Percentiles rank a stretch among this genome's conserved stretches.
Evolutionary conservation across 164 flowering plant genomes (phyloP).

Genomic region (Cinnamomum micranthum): DNA sequence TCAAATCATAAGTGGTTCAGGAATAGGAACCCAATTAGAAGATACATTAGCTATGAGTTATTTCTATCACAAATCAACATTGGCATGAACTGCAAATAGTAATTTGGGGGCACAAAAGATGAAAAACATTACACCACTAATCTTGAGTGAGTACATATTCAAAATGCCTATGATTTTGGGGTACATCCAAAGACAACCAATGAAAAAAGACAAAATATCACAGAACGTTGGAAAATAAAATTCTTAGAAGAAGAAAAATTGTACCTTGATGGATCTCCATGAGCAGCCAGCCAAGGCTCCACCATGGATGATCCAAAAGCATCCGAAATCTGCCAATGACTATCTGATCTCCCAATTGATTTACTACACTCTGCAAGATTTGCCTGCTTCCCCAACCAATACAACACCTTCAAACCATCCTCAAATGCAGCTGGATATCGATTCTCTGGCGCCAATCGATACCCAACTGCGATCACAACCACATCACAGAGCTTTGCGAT

Average conservation of each 20-base stretch:
- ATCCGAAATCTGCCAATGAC: constrained; percentile 55
- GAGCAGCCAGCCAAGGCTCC: constrained; percentile 98
- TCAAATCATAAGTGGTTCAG: not conserved
- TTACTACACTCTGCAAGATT: constrained; percentile 64
- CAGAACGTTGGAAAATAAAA: not conserved
- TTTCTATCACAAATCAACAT: not conserved
- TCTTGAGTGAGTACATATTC: no score
- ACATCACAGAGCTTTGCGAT: constrained; percentile 75
- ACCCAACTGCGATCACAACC: constrained; percentile 77
- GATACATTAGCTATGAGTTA: no score
- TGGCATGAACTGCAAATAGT: not conserved
- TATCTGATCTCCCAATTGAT: constrained; percentile 56
- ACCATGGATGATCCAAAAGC: constrained; percentile 89
- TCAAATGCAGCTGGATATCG: constrained; percentile 77
- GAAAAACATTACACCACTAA: no score
- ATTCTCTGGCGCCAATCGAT: constrained; percentile 78
- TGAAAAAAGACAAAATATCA: not conserved
- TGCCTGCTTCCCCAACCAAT: constrained; percentile 75
- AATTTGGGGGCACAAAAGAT: no score
- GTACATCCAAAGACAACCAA: no score
- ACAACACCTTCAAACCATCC: constrained; percentile 72
- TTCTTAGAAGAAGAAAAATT: not conserved
- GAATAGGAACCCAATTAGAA: not conserved
- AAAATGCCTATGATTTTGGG: no score
- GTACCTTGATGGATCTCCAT: constrained; percentile 94